These are phyloP conservation scores for Grosmannia huntii DNA, from an alignment of 2,329 filamentous ascomycete species.

Conservation along the genomic window DNA sequence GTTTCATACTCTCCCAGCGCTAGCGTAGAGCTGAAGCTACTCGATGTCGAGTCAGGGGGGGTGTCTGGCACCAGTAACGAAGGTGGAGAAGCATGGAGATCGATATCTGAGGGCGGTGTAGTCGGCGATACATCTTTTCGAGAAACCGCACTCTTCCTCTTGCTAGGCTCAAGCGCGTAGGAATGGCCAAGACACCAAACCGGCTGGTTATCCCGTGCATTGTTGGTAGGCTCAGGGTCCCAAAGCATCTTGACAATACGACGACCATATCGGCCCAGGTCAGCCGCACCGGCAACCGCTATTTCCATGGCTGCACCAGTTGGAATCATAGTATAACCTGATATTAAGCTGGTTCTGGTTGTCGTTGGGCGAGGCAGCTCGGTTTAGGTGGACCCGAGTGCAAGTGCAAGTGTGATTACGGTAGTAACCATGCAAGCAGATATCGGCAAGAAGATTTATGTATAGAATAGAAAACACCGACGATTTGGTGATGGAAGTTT, in stretches of 20 bases:
- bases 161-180: constrained; percentile 29
- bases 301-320: constrained; percentile 17
- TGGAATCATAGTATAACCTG: neutral
- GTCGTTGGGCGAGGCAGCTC: neutral
- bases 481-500: neutral
- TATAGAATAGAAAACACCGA: neutral
- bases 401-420: neutral
- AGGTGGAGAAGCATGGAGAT: constrained; percentile 5
- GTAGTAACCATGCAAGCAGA: neutral
- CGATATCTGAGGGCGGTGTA: constrained; percentile 2
- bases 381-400: neutral
- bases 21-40: constrained; percentile 38
- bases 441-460: neutral
- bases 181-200: constrained; percentile 69
- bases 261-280: constrained; percentile 62
- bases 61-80: constrained; percentile 23
- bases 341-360: neutral
- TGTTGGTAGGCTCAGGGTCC: constrained; percentile 79
- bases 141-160: constrained; percentile 8
- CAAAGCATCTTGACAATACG: constrained; percentile 84
- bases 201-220: constrained; percentile 50
- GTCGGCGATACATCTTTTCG: constrained; percentile 7
- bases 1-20: constrained; percentile 29
- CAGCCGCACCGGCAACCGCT: constrained; percentile 41
- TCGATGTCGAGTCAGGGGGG: constrained; percentile 34